Evolutionary conservation across 495 filamentous ascomycete species (phyloP).

Genomic region (Aspergillus bridgeri): DNA sequence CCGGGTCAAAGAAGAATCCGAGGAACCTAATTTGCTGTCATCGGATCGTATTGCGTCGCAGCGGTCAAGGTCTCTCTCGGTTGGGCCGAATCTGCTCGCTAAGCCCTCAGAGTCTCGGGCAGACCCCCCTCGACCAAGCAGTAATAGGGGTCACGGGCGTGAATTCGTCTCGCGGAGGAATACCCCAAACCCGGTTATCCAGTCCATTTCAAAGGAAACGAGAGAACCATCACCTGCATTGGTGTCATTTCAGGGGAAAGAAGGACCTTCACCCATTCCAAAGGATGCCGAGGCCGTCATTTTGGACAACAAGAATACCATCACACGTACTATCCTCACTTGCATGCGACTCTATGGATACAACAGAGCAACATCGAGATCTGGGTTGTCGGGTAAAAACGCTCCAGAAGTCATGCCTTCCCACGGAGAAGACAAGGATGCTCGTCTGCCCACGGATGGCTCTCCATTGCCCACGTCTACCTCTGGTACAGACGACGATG

Average conservation of each 20-base stretch:
- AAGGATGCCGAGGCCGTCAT: slow-evolving; percentile 37
- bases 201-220: slow-evolving; percentile 18
- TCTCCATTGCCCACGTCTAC: slow-evolving; percentile 12
- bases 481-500: slow-evolving; percentile 46
- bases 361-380: slow-evolving; percentile 41
- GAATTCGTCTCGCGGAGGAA: slow-evolving; percentile 11
- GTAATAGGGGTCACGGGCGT: slow-evolving; percentile 17
- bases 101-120: slow-evolving; percentile 17
- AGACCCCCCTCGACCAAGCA: slow-evolving; percentile 21
- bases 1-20: slow-evolving; percentile 39
- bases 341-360: slow-evolving; percentile 64
- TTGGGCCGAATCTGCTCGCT: slow-evolving; percentile 32
- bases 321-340: slow-evolving; percentile 52
- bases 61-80: slow-evolving; percentile 37
- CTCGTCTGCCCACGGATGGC: slow-evolving; percentile 6
- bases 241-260: slow-evolving; percentile 16
- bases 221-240: slow-evolving; percentile 16
- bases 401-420: slow-evolving; percentile 18
- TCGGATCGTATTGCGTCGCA: slow-evolving; percentile 32
- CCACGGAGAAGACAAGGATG: slow-evolving; percentile 12
- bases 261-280: slow-evolving; percentile 14
- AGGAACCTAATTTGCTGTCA: slow-evolving; percentile 33
- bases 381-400: slow-evolving; percentile 18
- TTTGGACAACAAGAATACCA: slow-evolving; percentile 40
- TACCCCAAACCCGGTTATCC: slow-evolving; percentile 30